Evolutionary conservation across 495 filamentous ascomycete species (phyloP), one percentile per base, ranked within the genome.

Genomic region (Aspergillus sclerotiicarbonarius): DNA sequence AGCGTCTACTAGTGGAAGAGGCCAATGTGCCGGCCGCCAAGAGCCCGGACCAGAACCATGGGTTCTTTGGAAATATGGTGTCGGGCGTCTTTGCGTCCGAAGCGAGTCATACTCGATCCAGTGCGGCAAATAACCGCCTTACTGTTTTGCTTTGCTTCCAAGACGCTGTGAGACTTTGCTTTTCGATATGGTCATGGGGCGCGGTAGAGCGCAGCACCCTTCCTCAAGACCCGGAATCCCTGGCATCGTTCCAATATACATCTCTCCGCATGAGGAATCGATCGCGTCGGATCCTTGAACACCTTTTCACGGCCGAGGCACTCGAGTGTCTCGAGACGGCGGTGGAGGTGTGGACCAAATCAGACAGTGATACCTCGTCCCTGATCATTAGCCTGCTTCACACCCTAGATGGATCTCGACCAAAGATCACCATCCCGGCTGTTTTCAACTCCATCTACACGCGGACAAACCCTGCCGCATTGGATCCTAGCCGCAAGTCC

Each of bases 371-470:
- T n/a, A 70, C 62, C n/a, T 69, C 74, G 12, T 62, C 73, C 19
- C 64, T 80, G 10, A 85, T 96, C 10, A 86, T 98, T 59, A 88
- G 87, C 57, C 79, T 99, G 35, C 79, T 99, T 21, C 91, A 97
- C 63, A 92, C 91, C 8, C 81, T 99, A 31, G 92, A 97, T 61
- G 91, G 91, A 12, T 94, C 92, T 8, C 82, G 91, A 53, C 95
- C 94, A 1, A 92, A 91, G 74, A 89, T 95, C 70, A 90, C 91
- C 0, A 90, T 99, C 33, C 93, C 94, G 6, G 91, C 92, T n/a
- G 87, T 98, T 8, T 96, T 99, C 76, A 96, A 97, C 69, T 90
- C 94, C 3, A 90, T 98, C 21, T 97, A 96, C 67, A 96, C 91
- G 59, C 84, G 94, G 43, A 95, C 91, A 0, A 97, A 95, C 62